These are phyloP conservation scores for Parietaria judaica DNA, from an alignment of 306 rosid genomes.

Conservation along the genomic window DNA sequence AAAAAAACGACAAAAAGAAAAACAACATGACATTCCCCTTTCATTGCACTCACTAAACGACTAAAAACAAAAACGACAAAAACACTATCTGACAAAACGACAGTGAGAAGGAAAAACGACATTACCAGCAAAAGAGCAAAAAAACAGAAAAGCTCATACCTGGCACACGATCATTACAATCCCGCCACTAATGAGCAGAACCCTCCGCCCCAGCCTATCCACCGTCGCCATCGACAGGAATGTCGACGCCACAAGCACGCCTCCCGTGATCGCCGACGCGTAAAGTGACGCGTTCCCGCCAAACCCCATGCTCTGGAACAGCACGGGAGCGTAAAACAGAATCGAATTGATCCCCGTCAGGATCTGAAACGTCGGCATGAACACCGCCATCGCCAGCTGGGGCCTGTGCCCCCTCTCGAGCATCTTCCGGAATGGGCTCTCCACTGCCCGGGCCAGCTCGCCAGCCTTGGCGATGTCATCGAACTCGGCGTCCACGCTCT, in stretches of 20 bases:
- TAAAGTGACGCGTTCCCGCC: slow-evolving; percentile 67
- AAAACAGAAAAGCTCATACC: slow-evolving; percentile 30
- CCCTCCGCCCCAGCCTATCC: slow-evolving; percentile 65
- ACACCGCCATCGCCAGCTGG: slow-evolving; percentile 75
- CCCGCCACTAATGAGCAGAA: slow-evolving; percentile 79
- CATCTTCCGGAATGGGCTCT: slow-evolving; percentile 71
- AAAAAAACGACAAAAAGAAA: too few relatives aligned
- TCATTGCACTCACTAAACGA: too few relatives aligned
- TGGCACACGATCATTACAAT: slow-evolving; percentile 73
- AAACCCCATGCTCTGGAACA: slow-evolving; percentile 86
- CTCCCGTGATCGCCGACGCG: slow-evolving; percentile 86
- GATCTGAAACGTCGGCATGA: slow-evolving; percentile 81
- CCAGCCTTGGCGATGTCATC: slow-evolving; percentile 84
- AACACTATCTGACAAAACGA: too few relatives aligned
- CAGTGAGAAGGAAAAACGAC: too few relatives aligned
- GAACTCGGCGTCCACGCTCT: slow-evolving; percentile 65
- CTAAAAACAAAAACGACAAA: too few relatives aligned
- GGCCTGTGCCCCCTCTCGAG: slow-evolving; percentile 58
- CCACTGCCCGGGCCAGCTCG: slow-evolving; percentile 46
- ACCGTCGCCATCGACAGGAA: slow-evolving; percentile 72
- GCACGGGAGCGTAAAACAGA: slow-evolving; percentile 77
- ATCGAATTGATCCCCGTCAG: slow-evolving; percentile 86
- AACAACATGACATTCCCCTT: too few relatives aligned
- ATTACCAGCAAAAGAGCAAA: not conserved
- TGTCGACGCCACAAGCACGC: slow-evolving; percentile 70